phyloP scores from a whole-genome alignment of 495 filamentous ascomycete species.

The Penicillium herquei region DNA sequence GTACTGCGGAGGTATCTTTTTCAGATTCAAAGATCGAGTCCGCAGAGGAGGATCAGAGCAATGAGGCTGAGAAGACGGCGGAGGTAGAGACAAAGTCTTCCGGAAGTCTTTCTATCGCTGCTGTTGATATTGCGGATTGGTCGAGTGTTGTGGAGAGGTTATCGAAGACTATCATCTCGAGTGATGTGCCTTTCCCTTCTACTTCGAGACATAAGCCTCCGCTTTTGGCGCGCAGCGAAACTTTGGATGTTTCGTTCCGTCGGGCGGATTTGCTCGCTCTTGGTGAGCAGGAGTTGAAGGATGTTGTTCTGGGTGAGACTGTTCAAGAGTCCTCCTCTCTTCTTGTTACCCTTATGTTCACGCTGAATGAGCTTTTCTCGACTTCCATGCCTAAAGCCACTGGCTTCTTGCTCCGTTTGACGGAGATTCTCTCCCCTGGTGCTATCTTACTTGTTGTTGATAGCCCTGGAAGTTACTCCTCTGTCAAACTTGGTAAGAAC shows the following conservation, averaged over 20 bases:
- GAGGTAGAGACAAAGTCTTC: too few relatives aligned
- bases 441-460: conserved; percentile 83
- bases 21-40: not conserved
- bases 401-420: conserved; percentile 65
- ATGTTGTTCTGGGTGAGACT: conserved; percentile 28
- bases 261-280: conserved; percentile 63
- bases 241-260: conserved; percentile 50
- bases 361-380: conserved; percentile 92
- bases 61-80: not conserved
- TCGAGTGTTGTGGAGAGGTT: conserved; percentile 56
- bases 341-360: conserved; percentile 87
- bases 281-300: conserved; percentile 34
- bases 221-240: conserved; percentile 35
- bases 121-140: conserved; percentile 84
- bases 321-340: conserved; percentile 21
- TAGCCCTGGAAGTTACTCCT: conserved; percentile 89
- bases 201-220: conserved; percentile 47
- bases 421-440: conserved; percentile 50
- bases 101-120: conserved; percentile 50
- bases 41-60: not conserved
- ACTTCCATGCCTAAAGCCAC: conserved; percentile 73
- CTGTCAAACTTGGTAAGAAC: conserved; percentile 58
- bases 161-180: conserved; percentile 34
- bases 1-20: conserved; percentile 22
- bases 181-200: conserved; percentile 23